Evolutionary conservation across 2,329 filamentous ascomycete genomes (phyloP).

Genomic region (Raffaelea arxii): DNA sequence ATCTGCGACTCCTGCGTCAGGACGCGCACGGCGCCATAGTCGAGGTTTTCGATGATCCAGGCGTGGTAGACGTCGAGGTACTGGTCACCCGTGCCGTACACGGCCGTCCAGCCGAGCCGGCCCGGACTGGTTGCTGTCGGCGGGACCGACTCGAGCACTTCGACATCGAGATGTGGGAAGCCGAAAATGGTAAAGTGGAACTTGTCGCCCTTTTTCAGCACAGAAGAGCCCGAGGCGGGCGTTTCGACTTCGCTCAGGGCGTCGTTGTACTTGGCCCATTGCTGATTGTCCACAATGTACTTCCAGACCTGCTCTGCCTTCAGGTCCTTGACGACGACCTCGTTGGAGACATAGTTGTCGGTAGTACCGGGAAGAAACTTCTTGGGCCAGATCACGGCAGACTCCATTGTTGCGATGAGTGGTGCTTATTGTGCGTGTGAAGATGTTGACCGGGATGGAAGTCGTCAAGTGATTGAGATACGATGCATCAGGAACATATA

Average conservation of each 20-base stretch:
- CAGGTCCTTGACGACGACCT: slow-evolving; percentile 2
- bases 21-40: neutral
- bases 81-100: neutral
- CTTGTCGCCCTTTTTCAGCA: neutral
- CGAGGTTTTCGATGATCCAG: slow-evolving; percentile 3
- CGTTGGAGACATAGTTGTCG: slow-evolving; percentile 7
- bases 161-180: neutral
- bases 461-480: no score
- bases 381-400: slow-evolving; percentile 3
- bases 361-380: slow-evolving; percentile 1
- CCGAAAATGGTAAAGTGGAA: slow-evolving; percentile 4
- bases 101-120: neutral
- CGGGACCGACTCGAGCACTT: neutral
- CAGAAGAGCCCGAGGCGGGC: neutral
- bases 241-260: slow-evolving; percentile 1
- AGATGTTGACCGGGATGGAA: no score
- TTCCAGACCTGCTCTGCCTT: slow-evolving; percentile 1
- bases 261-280: slow-evolving; percentile 5
- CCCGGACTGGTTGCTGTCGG: neutral
- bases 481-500: no score
- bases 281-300: neutral
- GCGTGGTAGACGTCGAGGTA: slow-evolving; percentile 3
- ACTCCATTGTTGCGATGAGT: neutral
- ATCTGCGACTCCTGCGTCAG: slow-evolving; percentile 6
- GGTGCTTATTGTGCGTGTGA: no score